phyloP scores from a whole-genome alignment of 495 filamentous ascomycete species.

The Talaromyces adpressus region DNA sequence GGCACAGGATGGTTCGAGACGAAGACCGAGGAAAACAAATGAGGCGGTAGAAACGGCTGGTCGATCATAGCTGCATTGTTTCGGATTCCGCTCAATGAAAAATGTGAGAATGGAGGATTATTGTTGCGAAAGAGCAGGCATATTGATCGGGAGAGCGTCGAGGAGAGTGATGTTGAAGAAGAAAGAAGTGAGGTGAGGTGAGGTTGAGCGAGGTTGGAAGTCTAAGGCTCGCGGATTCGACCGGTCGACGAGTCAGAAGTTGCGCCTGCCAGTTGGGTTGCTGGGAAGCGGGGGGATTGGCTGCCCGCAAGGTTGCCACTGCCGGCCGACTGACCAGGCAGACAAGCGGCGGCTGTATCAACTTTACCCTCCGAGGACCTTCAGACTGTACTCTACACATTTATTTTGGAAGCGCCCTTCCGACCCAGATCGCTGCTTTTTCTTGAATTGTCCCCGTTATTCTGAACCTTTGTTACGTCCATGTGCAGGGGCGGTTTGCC shows the following conservation, averaged over 20 bases:
- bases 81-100: background rate
- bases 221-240: background rate
- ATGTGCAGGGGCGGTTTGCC: background rate
- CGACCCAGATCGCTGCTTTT: background rate
- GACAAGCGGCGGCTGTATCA: background rate
- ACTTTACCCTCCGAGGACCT: background rate
- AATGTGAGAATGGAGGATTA: background rate
- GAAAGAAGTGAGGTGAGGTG: background rate
- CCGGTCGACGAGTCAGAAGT: background rate
- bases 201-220: slow-evolving; percentile 3
- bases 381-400: background rate
- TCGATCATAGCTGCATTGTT: slow-evolving; percentile 4
- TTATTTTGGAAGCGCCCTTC: background rate
- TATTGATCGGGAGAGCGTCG: background rate
- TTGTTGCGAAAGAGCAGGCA: background rate
- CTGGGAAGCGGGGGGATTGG: slow-evolving; percentile 4
- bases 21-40: background rate
- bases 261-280: background rate
- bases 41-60: background rate
- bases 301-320: slow-evolving; percentile 8
- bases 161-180: background rate
- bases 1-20: background rate
- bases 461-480: background rate
- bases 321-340: background rate
- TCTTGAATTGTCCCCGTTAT: background rate